Conservation (phyloP, 306 rosid species). For the Hippophae gyantsensis region DNA sequence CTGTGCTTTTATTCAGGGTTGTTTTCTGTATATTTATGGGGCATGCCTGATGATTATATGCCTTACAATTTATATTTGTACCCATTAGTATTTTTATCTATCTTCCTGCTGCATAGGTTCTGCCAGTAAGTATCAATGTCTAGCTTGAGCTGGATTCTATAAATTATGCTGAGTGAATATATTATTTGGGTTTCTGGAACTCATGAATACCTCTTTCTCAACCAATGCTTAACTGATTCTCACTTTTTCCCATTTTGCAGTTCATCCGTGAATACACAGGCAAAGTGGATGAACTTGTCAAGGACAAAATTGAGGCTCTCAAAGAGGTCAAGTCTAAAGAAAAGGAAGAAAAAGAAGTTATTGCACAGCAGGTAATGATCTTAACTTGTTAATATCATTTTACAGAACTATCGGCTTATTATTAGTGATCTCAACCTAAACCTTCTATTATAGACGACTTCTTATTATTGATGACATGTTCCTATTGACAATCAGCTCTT, state of each 20-base stretch:
- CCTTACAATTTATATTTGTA: no score
- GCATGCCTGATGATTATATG: not conserved
- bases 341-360: constrained; percentile 80
- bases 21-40: constrained; percentile 1
- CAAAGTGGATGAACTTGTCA: constrained; percentile 88
- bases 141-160: not conserved
- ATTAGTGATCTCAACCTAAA: no score
- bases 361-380: constrained; percentile 74
- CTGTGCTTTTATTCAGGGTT: constrained; percentile 2
- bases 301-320: constrained; percentile 75
- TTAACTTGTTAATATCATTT: no score
- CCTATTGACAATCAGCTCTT: no score
- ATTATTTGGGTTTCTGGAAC: not conserved
- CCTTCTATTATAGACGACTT: no score
- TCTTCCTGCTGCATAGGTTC: not conserved
- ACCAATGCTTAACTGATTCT: not conserved
- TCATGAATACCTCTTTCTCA: not conserved
- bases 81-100: no score
- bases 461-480: no score
- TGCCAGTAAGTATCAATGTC: not conserved
- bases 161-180: not conserved
- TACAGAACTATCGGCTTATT: no score
- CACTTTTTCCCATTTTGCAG: constrained; percentile 32
- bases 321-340: constrained; percentile 69
- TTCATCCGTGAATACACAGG: constrained; percentile 93